Evolutionary conservation across 2,329 filamentous ascomycete species (phyloP), one percentile per base, ranked within the genome.

Genomic region (Graphilbum fragrans): DNA sequence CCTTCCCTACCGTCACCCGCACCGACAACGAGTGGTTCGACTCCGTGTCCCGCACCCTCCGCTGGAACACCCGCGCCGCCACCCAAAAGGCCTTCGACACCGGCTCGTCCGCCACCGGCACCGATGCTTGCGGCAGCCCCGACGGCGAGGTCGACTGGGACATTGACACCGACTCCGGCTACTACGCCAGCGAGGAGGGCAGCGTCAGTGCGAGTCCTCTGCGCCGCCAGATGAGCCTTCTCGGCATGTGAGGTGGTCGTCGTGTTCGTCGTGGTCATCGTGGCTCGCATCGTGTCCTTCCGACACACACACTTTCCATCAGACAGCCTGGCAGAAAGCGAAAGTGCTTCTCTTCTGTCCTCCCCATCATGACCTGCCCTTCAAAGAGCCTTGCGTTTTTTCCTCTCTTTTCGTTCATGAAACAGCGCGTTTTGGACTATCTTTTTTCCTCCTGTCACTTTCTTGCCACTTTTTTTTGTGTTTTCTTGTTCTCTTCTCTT

Each of bases 21-120:
- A 86, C 82, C 48, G 81, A 81, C 46, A 84, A 82, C 1, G 92
- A 98, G 60, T 98, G 92, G 92, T 95, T 98, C 57, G 85, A 95
- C 60, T 93, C 86, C 54, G 86, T 98, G 38, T 86, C 85, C 41
- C 77, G 90, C 46, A 94, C 90, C 4, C 69, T 98, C 45, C 75
- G 88, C 47, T 98, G 92, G 92, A 98, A 98, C 63, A 90, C 84
- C 21, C 75, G 92, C 36, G 88, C 87, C 5, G 88, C 90, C 5
- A 81, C 82, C 41, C 92, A 98, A 61, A 96, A 95, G 61, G 85
- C 78, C 3, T 98, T 93, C 69, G 80, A 82, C 42, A 60, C 67
- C 39, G 58, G 67, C 41, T 47, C 44, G n/a, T 50, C 51, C 20
- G 48, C 50, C 35, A 52, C 52, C 27, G 53, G 66, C 39, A 58